Evolutionary conservation across 164 flowering plant species (phyloP).

Genomic region (Nymphaea thermarum): DNA sequence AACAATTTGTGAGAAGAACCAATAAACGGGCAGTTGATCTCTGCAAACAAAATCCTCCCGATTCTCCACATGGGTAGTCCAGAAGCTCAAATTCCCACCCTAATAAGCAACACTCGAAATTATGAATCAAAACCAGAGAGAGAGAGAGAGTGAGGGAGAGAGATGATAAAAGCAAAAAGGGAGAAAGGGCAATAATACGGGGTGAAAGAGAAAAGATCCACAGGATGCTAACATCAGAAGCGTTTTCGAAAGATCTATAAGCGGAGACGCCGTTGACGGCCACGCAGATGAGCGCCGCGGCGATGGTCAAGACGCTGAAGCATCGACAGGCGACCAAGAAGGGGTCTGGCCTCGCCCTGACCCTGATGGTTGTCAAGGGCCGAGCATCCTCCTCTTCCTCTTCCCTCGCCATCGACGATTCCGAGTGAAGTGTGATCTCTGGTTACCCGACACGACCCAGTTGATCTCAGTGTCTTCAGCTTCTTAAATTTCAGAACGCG

Average conservation of each 20-base stretch:
- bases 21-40: neutral
- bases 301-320: constrained; percentile 58
- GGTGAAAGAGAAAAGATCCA: neutral
- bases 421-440: too few species aligned
- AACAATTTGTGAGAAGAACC: neutral
- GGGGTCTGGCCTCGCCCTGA: constrained; percentile 35
- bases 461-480: too few species aligned
- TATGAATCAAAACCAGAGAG: neutral
- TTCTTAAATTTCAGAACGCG: too few species aligned
- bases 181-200: neutral
- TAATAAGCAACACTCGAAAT: neutral
- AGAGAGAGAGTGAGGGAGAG: neutral
- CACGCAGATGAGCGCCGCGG: constrained; percentile 58
- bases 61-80: neutral
- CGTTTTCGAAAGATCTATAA: constrained; percentile 54
- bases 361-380: constrained; percentile 6
- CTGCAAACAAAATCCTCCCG: neutral
- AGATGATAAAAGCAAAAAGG: neutral
- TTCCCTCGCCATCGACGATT: constrained; percentile 8
- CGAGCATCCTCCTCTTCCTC: constrained; percentile 6
- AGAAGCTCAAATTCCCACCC: neutral
- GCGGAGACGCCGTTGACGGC: constrained; percentile 69
- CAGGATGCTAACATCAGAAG: constrained; percentile 39
- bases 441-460: too few species aligned
- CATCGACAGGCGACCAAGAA: constrained; percentile 55